phyloP scores from a whole-genome alignment of 768 basidiomycete species.

The Tulasnella sp. region DNA sequence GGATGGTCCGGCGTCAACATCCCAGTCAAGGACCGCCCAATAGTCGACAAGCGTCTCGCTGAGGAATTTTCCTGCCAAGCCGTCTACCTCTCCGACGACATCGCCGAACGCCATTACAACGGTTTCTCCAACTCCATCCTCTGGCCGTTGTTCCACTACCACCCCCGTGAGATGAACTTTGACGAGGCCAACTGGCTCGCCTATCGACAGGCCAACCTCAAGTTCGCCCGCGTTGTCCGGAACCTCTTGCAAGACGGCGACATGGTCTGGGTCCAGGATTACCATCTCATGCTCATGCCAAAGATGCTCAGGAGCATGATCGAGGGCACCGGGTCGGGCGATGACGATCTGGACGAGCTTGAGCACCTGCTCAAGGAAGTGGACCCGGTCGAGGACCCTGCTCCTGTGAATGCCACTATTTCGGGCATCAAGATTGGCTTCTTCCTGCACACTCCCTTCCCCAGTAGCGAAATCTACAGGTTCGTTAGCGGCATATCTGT shows the following conservation, averaged over 20 bases:
- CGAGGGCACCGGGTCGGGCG: slow-evolving; percentile 53
- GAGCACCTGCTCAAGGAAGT: slow-evolving; percentile 54
- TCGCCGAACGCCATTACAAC: slow-evolving; percentile 97
- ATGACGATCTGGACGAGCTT: slow-evolving; percentile 35
- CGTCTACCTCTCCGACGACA: slow-evolving; percentile 94
- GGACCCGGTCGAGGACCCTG: slow-evolving; percentile 46
- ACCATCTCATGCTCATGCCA: slow-evolving; percentile 95
- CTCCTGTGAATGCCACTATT: slow-evolving; percentile 31
- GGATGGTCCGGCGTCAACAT: slow-evolving; percentile 94
- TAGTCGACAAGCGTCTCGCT: slow-evolving; percentile 84
- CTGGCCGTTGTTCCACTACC: slow-evolving; percentile 99
- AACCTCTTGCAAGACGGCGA: slow-evolving; percentile 69
- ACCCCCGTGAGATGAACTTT: slow-evolving; percentile 99
- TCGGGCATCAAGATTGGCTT: slow-evolving; percentile 79
- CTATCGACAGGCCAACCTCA: slow-evolving; percentile 91
- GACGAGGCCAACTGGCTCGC: slow-evolving; percentile 98
- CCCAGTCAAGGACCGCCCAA: slow-evolving; percentile 78
- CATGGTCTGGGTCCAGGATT: slow-evolving; percentile 99
- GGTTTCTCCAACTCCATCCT: slow-evolving; percentile 99
- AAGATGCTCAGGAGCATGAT: slow-evolving; percentile 86
- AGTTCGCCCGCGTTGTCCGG: slow-evolving; percentile 83
- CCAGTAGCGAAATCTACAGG: slow-evolving; percentile 96
- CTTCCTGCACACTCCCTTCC: slow-evolving; percentile 98
- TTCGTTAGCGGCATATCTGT: slow-evolving; percentile 28
- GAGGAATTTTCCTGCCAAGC: slow-evolving; percentile 96